Conservation (phyloP, 768 basidiomycete genomes). For the Psilocybe azurescens region DNA sequence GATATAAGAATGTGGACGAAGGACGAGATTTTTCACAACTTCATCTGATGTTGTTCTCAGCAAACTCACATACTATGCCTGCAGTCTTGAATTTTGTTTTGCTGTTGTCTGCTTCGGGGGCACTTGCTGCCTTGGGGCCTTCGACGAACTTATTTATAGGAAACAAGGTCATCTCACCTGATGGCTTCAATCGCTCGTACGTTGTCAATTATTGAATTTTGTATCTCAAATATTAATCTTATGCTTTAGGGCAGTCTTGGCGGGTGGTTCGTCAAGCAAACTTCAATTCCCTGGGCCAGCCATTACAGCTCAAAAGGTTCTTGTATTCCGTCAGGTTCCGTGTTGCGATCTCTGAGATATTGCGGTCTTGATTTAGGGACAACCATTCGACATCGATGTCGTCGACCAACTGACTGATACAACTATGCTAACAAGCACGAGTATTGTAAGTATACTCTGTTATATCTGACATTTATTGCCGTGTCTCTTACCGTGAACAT, state of each 20-base stretch:
- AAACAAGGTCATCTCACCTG: slow-evolving; percentile 51
- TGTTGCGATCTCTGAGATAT: background rate
- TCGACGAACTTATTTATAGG: slow-evolving; percentile 40
- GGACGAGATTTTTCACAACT: background rate
- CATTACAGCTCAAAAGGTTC: slow-evolving; percentile 34
- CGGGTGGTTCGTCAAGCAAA: slow-evolving; percentile 24
- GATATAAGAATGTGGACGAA: background rate
- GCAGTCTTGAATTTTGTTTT: background rate
- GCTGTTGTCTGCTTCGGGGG: background rate
- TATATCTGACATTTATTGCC: background rate
- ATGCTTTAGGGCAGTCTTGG: slow-evolving; percentile 33
- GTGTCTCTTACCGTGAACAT: slow-evolving; percentile 31
- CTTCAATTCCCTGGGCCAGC: slow-evolving; percentile 35
- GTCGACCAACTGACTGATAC: slow-evolving; percentile 53
- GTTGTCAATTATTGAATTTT: background rate
- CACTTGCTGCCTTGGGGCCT: slow-evolving; percentile 33
- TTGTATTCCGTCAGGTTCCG: background rate
- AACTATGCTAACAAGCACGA: slow-evolving; percentile 54
- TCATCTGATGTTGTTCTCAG: background rate
- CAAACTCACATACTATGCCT: background rate
- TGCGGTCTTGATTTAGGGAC: slow-evolving; percentile 34
- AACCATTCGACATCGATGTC: slow-evolving; percentile 52
- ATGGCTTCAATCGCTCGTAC: slow-evolving; percentile 52
- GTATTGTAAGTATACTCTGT: slow-evolving; percentile 42
- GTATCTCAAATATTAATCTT: background rate